Evolutionary conservation across 2,329 filamentous ascomycete genomes (phyloP).

Genomic region (Alternaria rosae): DNA sequence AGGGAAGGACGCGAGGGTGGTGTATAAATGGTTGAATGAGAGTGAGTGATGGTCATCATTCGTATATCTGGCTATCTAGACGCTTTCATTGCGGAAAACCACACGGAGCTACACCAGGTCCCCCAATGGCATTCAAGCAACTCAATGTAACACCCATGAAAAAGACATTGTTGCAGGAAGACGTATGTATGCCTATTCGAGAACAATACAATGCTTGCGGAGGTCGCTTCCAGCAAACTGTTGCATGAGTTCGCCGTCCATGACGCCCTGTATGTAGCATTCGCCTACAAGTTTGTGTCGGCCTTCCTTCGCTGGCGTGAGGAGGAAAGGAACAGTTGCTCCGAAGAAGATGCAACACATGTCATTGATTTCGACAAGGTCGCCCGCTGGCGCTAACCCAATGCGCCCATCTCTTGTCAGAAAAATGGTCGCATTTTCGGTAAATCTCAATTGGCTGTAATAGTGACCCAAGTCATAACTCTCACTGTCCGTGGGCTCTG

Average conservation of each 20-base stretch:
- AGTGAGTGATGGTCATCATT: no score
- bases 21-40: conserved; percentile 46
- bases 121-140: neutral
- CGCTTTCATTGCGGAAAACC: neutral
- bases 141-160: neutral
- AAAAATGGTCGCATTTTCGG: neutral
- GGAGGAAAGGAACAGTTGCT: neutral
- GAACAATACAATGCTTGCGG: neutral
- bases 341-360: neutral
- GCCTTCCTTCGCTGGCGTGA: neutral
- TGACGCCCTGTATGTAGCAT: neutral
- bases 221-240: rapidly evolving
- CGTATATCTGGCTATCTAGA: no score
- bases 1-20: conserved; percentile 44
- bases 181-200: rapidly evolving
- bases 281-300: neutral
- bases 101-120: neutral
- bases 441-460: no score
- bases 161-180: neutral
- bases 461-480: no score
- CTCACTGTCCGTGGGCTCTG: no score
- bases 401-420: neutral
- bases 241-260: neutral
- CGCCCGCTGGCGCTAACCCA: rapidly evolving
- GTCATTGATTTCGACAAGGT: neutral